Percentiles rank a stretch among this genome's conserved stretches.
Evolutionary conservation across 2,329 filamentous ascomycete genomes (phyloP).

Genomic region (Botrytis sinoallii): DNA sequence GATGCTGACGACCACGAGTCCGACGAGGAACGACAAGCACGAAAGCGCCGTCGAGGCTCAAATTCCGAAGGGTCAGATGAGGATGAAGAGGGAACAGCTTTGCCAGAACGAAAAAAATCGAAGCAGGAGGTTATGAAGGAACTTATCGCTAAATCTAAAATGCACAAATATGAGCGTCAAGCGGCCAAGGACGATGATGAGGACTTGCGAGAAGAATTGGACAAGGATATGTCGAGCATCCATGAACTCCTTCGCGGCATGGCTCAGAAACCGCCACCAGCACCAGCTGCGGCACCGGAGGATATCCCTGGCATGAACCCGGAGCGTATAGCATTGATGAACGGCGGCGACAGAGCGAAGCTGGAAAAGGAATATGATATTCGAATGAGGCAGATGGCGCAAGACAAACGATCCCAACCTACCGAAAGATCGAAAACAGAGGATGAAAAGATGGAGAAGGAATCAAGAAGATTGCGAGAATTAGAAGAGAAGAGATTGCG

Average conservation of each 20-base stretch:
- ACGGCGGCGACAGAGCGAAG: constrained; percentile 59
- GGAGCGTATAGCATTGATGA: constrained; percentile 58
- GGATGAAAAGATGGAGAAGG: constrained; percentile 77
- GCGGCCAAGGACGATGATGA: constrained; percentile 90
- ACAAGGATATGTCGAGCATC: constrained; percentile 77
- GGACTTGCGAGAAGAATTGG: constrained; percentile 77
- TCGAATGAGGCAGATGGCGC: constrained; percentile 74
- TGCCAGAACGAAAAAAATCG: constrained; percentile 83
- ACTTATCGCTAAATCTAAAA: constrained; percentile 94
- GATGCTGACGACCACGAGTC: constrained; percentile 57
- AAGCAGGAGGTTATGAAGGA: constrained; percentile 99
- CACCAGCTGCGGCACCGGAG: constrained; percentile 37
- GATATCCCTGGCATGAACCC: constrained; percentile 55
- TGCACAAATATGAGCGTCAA: constrained; percentile 92
- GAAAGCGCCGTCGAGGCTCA: constrained; percentile 55
- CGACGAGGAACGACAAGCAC: constrained; percentile 51
- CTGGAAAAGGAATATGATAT: constrained; percentile 87
- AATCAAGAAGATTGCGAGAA: constrained; percentile 71
- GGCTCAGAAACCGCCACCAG: constrained; percentile 46
- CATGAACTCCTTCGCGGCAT: constrained; percentile 65
- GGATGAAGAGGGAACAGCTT: constrained; percentile 50
- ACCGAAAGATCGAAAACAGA: constrained; percentile 87
- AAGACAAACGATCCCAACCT: constrained; percentile 81
- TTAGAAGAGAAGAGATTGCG: constrained; percentile 78
- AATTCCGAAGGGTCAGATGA: constrained; percentile 48